Conservation (phyloP, 2,329 filamentous ascomycete species). For the Aspergillus transmontanensis region DNA sequence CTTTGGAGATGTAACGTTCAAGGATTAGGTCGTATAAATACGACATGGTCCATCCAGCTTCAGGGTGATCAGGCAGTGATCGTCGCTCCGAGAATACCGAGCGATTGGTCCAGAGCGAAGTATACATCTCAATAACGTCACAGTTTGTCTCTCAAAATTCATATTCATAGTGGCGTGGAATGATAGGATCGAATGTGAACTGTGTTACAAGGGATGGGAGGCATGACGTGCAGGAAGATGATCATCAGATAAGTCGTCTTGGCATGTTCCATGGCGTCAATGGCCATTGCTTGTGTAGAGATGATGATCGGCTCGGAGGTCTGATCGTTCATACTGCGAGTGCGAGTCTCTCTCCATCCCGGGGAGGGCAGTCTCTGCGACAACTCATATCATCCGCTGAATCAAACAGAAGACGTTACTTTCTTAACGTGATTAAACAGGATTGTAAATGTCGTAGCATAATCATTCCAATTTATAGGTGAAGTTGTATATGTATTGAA, state of each 20-base stretch:
- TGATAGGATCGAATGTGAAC: not conserved
- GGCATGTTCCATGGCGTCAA: not conserved
- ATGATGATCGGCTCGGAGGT: not conserved
- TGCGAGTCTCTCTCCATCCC: not conserved
- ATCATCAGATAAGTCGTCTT: not conserved
- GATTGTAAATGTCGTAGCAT: too few species aligned
- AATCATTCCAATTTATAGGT: too few species aligned
- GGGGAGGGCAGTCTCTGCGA: not conserved
- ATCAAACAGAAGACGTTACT: not conserved
- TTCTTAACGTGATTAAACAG: too few species aligned
- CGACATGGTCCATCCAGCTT: not conserved
- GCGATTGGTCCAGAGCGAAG: too few species aligned
- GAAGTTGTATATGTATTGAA: too few species aligned
- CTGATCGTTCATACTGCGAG: not conserved
- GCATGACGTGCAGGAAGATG: not conserved
- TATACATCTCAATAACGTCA: too few species aligned
- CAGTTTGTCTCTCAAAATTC: not conserved
- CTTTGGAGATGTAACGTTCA: not conserved
- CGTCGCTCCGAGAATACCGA: not conserved
- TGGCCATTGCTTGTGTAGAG: not conserved
- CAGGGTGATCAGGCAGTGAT: not conserved
- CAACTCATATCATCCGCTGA: not conserved
- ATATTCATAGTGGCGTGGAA: not conserved
- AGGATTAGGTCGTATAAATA: not conserved
- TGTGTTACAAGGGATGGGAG: not conserved